phyloP scores from a whole-genome alignment of 352 stramenopile species.

The Globisporangium takayamanum region DNA sequence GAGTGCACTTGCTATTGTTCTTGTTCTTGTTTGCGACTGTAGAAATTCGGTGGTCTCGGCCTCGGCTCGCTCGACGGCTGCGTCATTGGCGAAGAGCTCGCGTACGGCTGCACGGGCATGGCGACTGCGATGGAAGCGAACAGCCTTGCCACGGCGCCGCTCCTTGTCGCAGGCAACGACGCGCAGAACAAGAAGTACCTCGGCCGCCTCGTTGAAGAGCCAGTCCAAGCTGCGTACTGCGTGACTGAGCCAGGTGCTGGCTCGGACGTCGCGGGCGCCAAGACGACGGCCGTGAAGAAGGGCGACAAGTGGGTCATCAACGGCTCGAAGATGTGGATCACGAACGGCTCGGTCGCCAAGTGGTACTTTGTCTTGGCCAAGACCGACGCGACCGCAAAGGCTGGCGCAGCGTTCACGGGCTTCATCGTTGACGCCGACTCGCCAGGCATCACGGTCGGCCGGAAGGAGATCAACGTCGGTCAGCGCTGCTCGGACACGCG shows the following conservation, averaged over 20 bases:
- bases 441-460: conserved; percentile 80
- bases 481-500: conserved; percentile 89
- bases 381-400: conserved; percentile 67
- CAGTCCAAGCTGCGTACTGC: conserved; percentile 83
- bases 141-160: conserved; percentile 66
- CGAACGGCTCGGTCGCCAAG: conserved; percentile 87
- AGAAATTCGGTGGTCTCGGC: conserved; percentile 75
- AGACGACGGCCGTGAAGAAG: conserved; percentile 90
- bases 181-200: conserved; percentile 86
- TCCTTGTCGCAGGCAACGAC: conserved; percentile 80
- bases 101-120: conserved; percentile 89
- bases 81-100: conserved; percentile 88
- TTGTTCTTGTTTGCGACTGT: neutral
- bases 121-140: conserved; percentile 90
- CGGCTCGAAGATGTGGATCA: conserved; percentile 93
- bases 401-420: conserved; percentile 81
- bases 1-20: no score
- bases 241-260: conserved; percentile 88
- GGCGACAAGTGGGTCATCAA: conserved; percentile 92
- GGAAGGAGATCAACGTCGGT: conserved; percentile 90
- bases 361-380: conserved; percentile 91
- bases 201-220: conserved; percentile 72
- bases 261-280: conserved; percentile 84
- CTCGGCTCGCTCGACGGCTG: conserved; percentile 76
- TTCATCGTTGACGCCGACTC: conserved; percentile 88